Conservation (phyloP, 75 land plant species). For the Picea glauca region DNA sequence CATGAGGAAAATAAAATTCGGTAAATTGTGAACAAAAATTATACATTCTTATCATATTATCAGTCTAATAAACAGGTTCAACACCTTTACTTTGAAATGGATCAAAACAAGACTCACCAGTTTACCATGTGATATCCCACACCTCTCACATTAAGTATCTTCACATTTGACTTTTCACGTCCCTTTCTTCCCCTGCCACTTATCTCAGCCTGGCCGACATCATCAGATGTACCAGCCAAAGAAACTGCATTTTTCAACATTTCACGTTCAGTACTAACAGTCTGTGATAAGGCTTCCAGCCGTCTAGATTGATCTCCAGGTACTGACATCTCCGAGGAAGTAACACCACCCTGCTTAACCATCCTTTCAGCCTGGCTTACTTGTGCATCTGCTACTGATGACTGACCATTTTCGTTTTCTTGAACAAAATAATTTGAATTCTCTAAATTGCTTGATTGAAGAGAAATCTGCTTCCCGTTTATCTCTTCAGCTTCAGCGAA, state of each 20-base stretch:
- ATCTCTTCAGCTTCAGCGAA: slow-evolving; percentile 17
- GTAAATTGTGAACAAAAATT: too few relatives aligned
- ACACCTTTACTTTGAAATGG: background rate
- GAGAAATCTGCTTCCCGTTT: background rate
- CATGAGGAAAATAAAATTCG: background rate
- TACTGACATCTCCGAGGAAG: background rate
- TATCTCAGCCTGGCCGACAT: slow-evolving; percentile 1
- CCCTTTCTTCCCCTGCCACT: slow-evolving; percentile 35
- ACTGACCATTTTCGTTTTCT: slow-evolving; percentile 2
- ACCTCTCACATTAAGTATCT: slow-evolving; percentile 54
- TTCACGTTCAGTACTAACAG: slow-evolving; percentile 11
- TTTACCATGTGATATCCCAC: slow-evolving; percentile 92
- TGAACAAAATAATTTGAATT: slow-evolving; percentile 5
- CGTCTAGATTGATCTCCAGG: slow-evolving; percentile 5
- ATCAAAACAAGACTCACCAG: slow-evolving; percentile 59
- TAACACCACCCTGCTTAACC: slow-evolving; percentile 9
- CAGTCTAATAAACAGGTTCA: background rate
- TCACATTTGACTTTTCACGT: slow-evolving; percentile 55
- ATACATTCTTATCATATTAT: background rate
- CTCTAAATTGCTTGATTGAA: background rate
- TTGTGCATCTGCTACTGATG: slow-evolving; percentile 9
- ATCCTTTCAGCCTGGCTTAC: slow-evolving; percentile 8
- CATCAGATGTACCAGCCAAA: slow-evolving; percentile 3
- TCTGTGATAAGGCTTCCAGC: slow-evolving; percentile 3
- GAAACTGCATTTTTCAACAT: slow-evolving; percentile 9